These are phyloP conservation scores for Colletotrichum salicis DNA, from an alignment of 2,329 filamentous ascomycete genomes.

Conservation along the genomic window DNA sequence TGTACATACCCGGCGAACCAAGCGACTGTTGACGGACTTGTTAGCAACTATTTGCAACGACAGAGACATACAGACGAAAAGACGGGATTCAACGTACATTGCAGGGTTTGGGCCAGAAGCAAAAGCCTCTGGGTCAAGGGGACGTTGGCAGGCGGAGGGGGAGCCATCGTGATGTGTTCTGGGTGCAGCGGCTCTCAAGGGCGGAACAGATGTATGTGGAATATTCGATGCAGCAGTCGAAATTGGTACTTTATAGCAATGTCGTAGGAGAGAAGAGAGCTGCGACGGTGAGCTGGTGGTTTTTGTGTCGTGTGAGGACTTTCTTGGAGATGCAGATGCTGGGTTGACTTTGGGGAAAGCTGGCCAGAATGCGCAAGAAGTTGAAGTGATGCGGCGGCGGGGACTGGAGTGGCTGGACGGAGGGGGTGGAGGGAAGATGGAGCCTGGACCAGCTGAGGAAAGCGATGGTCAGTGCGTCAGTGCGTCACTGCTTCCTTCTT, in stretches of 20 bases:
- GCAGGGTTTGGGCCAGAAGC: constrained; percentile 85
- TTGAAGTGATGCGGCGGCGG: constrained; percentile 27
- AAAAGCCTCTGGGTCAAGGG: constrained; percentile 80
- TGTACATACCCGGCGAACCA: constrained; percentile 83
- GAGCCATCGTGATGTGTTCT: constrained; percentile 52
- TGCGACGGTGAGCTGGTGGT: constrained; percentile 3
- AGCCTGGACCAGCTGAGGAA: constrained; percentile 23
- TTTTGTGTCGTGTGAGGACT: constrained; percentile 20
- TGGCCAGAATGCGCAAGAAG: constrained; percentile 36
- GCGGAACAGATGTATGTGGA: neutral
- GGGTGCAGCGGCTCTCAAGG: neutral
- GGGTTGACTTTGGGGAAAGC: constrained; percentile 26
- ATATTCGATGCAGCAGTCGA: neutral
- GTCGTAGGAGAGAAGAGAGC: neutral
- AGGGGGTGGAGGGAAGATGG: constrained; percentile 29
- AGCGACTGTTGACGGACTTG: constrained; percentile 63
- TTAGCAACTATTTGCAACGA: constrained; percentile 47
- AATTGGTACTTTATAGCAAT: neutral
- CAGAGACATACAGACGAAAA: constrained; percentile 31
- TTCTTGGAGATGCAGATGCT: constrained; percentile 27
- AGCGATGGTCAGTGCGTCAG: constrained; percentile 34
- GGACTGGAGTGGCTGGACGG: constrained; percentile 29
- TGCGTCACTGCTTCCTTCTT: constrained; percentile 34
- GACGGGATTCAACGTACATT: constrained; percentile 72
- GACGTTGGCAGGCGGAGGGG: constrained; percentile 75